phyloP scores from a whole-genome alignment of 1,284 basidiomycete species.

The Trametes sp. region DNA sequence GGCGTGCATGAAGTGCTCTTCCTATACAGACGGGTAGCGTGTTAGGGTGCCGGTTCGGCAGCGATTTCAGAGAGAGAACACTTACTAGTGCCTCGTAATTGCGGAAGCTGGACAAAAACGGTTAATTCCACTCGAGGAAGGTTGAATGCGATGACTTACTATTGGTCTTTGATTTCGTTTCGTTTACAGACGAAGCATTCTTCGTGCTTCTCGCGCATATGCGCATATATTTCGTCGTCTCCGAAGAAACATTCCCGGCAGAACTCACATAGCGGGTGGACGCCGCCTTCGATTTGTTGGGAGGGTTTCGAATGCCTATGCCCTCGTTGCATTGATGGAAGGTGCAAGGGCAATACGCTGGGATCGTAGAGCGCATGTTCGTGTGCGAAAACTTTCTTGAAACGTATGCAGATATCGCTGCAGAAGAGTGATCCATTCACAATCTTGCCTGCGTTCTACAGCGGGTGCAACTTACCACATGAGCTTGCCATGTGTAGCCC shows the following conservation, averaged over 20 bases:
- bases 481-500: slow-evolving; percentile 77
- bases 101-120: slow-evolving; percentile 64
- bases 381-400: slow-evolving; percentile 96
- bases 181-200: slow-evolving; percentile 96
- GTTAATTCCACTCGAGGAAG: no score
- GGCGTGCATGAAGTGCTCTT: slow-evolving; percentile 70
- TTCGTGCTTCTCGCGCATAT: slow-evolving; percentile 95
- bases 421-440: background rate
- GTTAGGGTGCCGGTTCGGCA: background rate
- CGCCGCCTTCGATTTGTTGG: slow-evolving; percentile 62
- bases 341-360: slow-evolving; percentile 75
- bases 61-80: slow-evolving; percentile 7
- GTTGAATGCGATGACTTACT: slow-evolving; percentile 73
- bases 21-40: slow-evolving; percentile 48
- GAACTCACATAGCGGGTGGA: slow-evolving; percentile 91
- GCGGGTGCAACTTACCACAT: slow-evolving; percentile 71
- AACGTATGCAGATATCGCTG: slow-evolving; percentile 88
- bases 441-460: no score
- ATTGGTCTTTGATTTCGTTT: slow-evolving; percentile 81
- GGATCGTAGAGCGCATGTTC: slow-evolving; percentile 90
- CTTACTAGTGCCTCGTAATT: slow-evolving; percentile 79
- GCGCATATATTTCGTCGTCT: slow-evolving; percentile 92
- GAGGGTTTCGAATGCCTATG: slow-evolving; percentile 57
- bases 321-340: slow-evolving; percentile 75
- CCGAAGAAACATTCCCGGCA: slow-evolving; percentile 91